Percentiles rank a stretch among this genome's conserved stretches.
These are phyloP conservation scores for Aureobasidium zeae DNA, from an alignment of 2,329 filamentous ascomycete species.

Conservation along the genomic window DNA sequence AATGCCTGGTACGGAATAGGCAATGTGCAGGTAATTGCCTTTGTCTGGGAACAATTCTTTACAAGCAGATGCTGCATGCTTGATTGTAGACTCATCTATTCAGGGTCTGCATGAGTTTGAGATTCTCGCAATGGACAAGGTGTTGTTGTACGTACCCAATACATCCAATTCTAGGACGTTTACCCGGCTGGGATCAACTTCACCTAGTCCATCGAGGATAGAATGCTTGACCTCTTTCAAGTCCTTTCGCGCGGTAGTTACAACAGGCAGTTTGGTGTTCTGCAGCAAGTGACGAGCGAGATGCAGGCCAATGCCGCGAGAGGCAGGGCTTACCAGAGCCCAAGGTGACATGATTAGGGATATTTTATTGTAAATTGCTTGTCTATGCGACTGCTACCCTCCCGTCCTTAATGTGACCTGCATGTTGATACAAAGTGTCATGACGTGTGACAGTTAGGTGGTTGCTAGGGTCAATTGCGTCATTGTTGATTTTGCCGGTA, in stretches of 20 bases:
- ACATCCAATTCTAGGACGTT: constrained; percentile 48
- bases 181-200: constrained; percentile 39
- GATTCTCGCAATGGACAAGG: background rate
- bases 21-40: constrained; percentile 55
- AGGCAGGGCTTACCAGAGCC: constrained; percentile 49
- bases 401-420: too few species aligned
- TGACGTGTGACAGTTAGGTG: too few species aligned
- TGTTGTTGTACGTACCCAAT: constrained; percentile 35
- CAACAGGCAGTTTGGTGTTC: constrained; percentile 48
- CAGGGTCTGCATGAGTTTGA: too few species aligned
- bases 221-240: constrained; percentile 39
- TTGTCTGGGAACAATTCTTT: constrained; percentile 27
- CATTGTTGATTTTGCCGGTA: too few species aligned
- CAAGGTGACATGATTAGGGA: constrained; percentile 42
- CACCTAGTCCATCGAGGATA: constrained; percentile 42
- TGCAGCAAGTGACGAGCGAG: constrained; percentile 49
- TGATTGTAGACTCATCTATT: constrained; percentile 54
- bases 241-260: constrained; percentile 52
- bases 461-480: too few species aligned
- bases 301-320: constrained; percentile 54
- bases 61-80: constrained; percentile 41
- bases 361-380: too few species aligned
- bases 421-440: too few species aligned
- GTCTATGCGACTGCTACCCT: too few species aligned
- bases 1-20: constrained; percentile 61